Evolutionary conservation across 2,329 filamentous ascomycete species (phyloP), one percentile per base, ranked within the genome.

Genomic region (Fusarium clavum): DNA sequence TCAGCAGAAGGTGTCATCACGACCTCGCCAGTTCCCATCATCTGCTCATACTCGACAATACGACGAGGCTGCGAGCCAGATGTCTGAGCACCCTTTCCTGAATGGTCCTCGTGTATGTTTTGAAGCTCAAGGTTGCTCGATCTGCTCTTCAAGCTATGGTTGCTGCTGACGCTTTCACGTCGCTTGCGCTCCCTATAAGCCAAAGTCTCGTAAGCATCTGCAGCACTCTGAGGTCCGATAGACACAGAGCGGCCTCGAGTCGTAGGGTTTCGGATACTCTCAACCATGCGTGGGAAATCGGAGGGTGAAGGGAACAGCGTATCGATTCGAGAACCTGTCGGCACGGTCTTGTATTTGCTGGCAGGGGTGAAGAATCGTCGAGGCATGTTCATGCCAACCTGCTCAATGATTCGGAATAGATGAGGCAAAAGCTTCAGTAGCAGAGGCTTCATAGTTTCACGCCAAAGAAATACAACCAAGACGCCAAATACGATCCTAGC

Each of bases 171-270:
- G 78, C 87, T 86, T 80, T 89, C 87, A 32, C 86, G 79, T 30
- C 87, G 80, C 60, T 83, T 81, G 24, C 86, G 81, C 76, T 97
- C 94, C 22, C 95, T 90, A 77, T 97, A 97, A 8, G 95, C 96
- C 51, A 99, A 85, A 22, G 94, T 94, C 82, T 99, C 96, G 81
- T 98, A 97, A 25, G 94, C 96, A 81, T 99, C 96, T 3, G 96
- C 96, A 65, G 94, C 94, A 47, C 94, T 98, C 81, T 98, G 96
- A 3, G 96, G 96, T 0, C 96, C 96, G 56, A 98, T 88, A 8
- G 94, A 97, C 34, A 98, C 89, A 32, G 94, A 92, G 54, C 96
- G 88, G 66, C 91, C 91, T 63, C 94, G 86, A 16, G 81, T 82
- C 7, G 80, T 83, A 0, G 94, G 92, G 72, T 95, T 90, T 25